Conservation (phyloP, 2,329 filamentous ascomycete genomes). For the Teratosphaeria destructans region DNA sequence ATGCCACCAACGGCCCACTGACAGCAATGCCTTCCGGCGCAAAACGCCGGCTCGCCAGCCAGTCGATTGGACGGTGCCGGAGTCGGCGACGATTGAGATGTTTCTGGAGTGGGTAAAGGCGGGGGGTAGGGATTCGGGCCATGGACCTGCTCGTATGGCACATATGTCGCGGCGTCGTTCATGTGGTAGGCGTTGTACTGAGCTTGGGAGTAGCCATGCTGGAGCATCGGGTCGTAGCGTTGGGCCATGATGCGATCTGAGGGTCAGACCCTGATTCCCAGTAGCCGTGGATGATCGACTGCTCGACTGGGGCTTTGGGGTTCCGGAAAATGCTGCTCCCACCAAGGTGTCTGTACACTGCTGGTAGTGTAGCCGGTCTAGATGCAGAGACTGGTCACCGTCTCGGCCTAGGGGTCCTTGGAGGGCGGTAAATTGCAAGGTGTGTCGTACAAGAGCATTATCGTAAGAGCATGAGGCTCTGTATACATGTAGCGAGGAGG, state of each 20-base stretch:
- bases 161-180: not conserved
- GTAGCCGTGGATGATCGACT: not conserved
- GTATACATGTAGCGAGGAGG: not conserved
- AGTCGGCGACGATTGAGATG: not conserved
- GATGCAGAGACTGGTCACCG: not conserved
- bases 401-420: not conserved
- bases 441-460: not conserved
- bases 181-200: not conserved
- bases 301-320: not conserved
- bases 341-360: not conserved
- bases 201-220: not conserved
- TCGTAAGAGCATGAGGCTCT: not conserved
- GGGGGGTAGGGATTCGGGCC: not conserved
- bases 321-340: not conserved
- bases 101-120: not conserved
- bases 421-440: not conserved
- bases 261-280: not conserved
- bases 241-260: not conserved
- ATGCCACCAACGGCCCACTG: conserved; percentile 16
- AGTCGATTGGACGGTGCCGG: conserved; percentile 8
- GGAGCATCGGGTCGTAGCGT: not conserved
- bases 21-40: conserved; percentile 19
- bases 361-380: not conserved
- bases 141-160: not conserved
- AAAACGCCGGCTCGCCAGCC: conserved; percentile 16